Evolutionary conservation across 331 rosid genomes (phyloP).

Genomic region (Stylosanthes scabra): DNA sequence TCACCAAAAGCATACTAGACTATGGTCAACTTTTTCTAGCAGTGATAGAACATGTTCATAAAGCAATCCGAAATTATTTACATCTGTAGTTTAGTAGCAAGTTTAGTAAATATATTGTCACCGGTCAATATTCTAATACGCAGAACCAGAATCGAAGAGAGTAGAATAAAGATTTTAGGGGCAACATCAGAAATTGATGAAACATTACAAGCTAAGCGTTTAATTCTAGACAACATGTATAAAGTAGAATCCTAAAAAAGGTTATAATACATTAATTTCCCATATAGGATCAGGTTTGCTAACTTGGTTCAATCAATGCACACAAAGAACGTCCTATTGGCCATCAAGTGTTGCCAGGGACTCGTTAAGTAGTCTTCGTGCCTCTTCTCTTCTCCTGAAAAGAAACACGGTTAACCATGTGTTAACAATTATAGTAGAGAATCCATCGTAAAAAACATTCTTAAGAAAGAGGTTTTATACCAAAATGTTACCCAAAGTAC

Average conservation of each 20-base stretch:
- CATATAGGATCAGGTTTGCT: constrained; percentile 18
- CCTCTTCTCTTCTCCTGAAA: constrained; percentile 90
- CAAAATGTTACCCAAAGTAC: background rate
- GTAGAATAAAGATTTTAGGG: too few species aligned
- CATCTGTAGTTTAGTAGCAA: background rate
- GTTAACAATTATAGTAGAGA: constrained; percentile 4
- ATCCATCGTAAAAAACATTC: background rate
- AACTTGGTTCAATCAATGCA: background rate
- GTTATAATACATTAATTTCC: constrained; percentile 12
- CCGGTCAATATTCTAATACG: background rate
- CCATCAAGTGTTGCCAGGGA: constrained; percentile 73
- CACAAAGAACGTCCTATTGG: constrained; percentile 37
- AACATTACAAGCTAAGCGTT: constrained; percentile 4
- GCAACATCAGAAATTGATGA: background rate
- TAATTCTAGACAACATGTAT: background rate
- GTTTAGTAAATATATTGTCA: background rate
- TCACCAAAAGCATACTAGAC: too few species aligned
- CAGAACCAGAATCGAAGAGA: too few species aligned
- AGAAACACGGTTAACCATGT: constrained; percentile 8
- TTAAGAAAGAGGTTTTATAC: background rate
- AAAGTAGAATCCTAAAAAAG: constrained; percentile 1
- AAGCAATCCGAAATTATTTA: too few species aligned
- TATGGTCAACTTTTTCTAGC: too few species aligned
- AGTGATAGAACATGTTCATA: too few species aligned
- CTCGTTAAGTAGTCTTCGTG: constrained; percentile 77